These are phyloP conservation scores for Grigorovia transvaalensis DNA, from an alignment of 805 yeast genomes.

Conservation along the genomic window DNA sequence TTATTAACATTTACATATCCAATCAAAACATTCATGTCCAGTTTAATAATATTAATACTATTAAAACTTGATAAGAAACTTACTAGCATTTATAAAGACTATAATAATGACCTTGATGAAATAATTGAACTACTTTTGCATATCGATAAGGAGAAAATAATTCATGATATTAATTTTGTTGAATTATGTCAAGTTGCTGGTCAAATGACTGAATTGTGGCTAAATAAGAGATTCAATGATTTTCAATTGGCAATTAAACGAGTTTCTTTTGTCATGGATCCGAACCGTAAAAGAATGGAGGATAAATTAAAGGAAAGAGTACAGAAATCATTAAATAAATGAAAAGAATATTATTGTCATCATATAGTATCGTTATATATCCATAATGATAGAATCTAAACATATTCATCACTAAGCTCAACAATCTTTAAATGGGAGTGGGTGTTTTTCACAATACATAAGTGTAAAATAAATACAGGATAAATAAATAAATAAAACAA, in stretches of 20 bases:
- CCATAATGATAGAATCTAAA: too few species aligned
- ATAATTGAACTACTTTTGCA: conserved; percentile 21
- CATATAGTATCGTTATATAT: too few species aligned
- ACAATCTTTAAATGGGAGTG: too few species aligned
- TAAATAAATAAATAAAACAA: too few species aligned
- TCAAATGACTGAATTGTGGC: conserved; percentile 19
- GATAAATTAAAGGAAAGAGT: conserved; percentile 19
- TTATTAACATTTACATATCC: conserved; percentile 19
- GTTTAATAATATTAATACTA: conserved; percentile 17
- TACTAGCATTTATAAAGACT: not conserved
- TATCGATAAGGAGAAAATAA: conserved; percentile 9
- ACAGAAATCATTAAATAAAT: conserved; percentile 9
- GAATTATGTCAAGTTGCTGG: conserved; percentile 21
- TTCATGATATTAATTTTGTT: conserved; percentile 11
- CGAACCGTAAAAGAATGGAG: conserved; percentile 20
- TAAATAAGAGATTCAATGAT: conserved; percentile 11
- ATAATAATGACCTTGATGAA: conserved; percentile 22
- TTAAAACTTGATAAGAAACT: conserved; percentile 3
- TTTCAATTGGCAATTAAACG: conserved; percentile 16
- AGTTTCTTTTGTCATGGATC: conserved; percentile 12
- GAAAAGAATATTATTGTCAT: not conserved
- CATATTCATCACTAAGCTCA: too few species aligned
- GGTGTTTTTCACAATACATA: too few species aligned
- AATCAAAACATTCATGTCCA: conserved; percentile 15
- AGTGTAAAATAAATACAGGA: too few species aligned